Conservation (phyloP, 2,329 filamentous ascomycete genomes). For the Trichophyton equinum region DNA sequence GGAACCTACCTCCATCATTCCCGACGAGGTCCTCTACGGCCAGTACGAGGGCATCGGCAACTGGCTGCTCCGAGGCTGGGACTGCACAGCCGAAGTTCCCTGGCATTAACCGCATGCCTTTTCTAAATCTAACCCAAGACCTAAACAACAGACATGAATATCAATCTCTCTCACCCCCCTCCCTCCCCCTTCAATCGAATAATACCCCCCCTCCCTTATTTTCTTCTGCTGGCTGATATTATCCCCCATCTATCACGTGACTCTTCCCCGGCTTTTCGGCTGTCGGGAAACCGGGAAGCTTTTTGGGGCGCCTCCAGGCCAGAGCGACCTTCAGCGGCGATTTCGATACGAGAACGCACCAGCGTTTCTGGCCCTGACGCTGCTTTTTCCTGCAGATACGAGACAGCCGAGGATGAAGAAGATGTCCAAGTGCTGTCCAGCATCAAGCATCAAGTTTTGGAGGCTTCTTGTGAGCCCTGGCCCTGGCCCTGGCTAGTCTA, state of each 20-base stretch:
- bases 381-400: not conserved
- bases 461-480: too few species aligned
- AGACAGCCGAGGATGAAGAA: not conserved
- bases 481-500: too few species aligned
- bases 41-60: slow-evolving; percentile 22
- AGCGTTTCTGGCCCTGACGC: not conserved
- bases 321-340: slow-evolving; percentile 18
- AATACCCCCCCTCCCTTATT: too few species aligned
- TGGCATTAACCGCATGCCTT: slow-evolving; percentile 5
- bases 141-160: not conserved
- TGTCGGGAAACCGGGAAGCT: slow-evolving; percentile 16
- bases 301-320: not conserved
- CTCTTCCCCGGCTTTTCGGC: not conserved
- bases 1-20: slow-evolving; percentile 10
- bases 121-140: not conserved
- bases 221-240: too few species aligned
- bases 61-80: slow-evolving; percentile 20
- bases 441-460: not conserved
- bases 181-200: too few species aligned
- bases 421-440: not conserved
- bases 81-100: slow-evolving; percentile 20
- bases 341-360: not conserved
- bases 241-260: not conserved
- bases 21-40: slow-evolving; percentile 15
- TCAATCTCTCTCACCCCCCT: not conserved